Evolutionary conservation across 345 rosid genomes (phyloP).

Genomic region (Boechera retrofracta): DNA sequence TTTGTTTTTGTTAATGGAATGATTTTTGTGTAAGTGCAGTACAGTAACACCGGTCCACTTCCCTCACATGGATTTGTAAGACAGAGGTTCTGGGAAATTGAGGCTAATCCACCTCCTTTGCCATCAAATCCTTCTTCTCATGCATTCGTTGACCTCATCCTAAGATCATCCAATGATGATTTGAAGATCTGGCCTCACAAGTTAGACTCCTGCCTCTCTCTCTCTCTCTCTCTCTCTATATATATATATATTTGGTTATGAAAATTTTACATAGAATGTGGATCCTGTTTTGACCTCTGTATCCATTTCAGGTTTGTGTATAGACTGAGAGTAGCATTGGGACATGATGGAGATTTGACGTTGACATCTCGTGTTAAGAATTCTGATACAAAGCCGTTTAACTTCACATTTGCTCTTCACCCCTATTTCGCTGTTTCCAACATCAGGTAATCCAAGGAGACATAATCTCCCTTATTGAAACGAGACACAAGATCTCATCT

Average conservation of each 20-base stretch:
- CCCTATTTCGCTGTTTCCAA: conserved; percentile 87
- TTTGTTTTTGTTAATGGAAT: conserved; percentile 35
- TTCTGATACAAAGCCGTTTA: conserved; percentile 74
- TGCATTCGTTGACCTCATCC: conserved; percentile 74
- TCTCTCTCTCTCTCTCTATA: neutral
- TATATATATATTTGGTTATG: neutral
- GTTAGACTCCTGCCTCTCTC: conserved; percentile 44
- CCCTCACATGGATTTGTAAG: conserved; percentile 89
- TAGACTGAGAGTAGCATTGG: conserved; percentile 75
- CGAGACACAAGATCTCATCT: neutral
- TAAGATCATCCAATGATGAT: conserved; percentile 67
- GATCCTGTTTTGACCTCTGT: neutral
- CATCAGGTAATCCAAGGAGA: conserved; percentile 59
- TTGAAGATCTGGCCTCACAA: conserved; percentile 86
- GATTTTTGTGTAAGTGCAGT: conserved; percentile 52
- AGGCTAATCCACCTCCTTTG: conserved; percentile 72
- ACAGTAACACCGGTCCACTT: conserved; percentile 68
- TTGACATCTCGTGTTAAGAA: conserved; percentile 79
- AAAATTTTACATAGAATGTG: neutral
- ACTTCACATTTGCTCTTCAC: conserved; percentile 84
- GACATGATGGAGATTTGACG: conserved; percentile 70
- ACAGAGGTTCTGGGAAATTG: conserved; percentile 73
- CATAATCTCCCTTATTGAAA: neutral
- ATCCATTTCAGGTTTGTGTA: conserved; percentile 62
- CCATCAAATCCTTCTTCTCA: conserved; percentile 45